Conservation (phyloP, 306 rosid genomes). For the Cucurbita maxima region DNA sequence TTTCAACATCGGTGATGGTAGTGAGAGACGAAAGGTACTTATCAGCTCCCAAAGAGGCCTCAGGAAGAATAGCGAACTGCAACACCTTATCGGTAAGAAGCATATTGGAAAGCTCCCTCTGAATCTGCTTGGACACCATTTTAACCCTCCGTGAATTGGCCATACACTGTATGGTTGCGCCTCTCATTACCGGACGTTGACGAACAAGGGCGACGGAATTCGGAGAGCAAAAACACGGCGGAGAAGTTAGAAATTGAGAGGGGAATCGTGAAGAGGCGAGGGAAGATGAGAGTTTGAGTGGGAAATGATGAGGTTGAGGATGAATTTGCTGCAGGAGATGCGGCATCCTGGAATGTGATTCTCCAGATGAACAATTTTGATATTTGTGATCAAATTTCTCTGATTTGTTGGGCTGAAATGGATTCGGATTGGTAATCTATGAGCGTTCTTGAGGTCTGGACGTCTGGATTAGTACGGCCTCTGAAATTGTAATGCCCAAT, state of each 20-base stretch:
- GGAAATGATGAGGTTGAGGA: conserved; percentile 4
- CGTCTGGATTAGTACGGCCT: not conserved
- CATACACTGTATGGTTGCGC: conserved; percentile 47
- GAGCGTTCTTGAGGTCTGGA: not conserved
- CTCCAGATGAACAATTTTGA: not conserved
- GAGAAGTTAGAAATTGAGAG: conserved; percentile 11
- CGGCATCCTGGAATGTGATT: conserved; percentile 21
- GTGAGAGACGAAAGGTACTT: conserved; percentile 75
- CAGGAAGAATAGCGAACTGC: conserved; percentile 68
- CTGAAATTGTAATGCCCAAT: not conserved
- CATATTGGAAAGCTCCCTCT: conserved; percentile 85
- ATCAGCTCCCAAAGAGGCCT: conserved; percentile 87
- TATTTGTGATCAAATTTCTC: not conserved
- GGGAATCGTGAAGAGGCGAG: not conserved
- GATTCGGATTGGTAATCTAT: not conserved
- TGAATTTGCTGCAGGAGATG: conserved; percentile 12
- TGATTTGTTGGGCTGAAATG: not conserved
- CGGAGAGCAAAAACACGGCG: conserved; percentile 16
- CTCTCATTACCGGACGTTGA: conserved; percentile 4
- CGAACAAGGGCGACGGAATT: conserved; percentile 5
- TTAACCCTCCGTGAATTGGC: conserved; percentile 78
- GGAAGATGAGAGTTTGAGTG: not conserved
- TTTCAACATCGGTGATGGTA: conserved; percentile 73
- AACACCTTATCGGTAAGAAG: conserved; percentile 65
- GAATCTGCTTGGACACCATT: conserved; percentile 90